A percentile compares a stretch with the other conserved stretches of the same genome.
Evolutionary conservation across 2,329 filamentous ascomycete species (phyloP).

Genomic region (Diaporthe sp.): DNA sequence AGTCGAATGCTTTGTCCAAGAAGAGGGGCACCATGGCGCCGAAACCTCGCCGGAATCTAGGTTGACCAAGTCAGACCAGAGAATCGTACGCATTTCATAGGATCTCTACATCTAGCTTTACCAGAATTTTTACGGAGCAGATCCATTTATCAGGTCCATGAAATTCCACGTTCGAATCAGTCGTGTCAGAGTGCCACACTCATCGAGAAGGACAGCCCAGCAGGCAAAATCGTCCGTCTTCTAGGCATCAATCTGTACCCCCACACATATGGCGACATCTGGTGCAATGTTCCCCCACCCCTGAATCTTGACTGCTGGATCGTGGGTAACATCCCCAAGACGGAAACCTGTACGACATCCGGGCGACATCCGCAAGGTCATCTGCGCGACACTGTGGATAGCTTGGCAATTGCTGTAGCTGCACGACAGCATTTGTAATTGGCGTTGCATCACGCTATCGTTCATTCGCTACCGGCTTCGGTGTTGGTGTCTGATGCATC

Average conservation of each 20-base stretch:
- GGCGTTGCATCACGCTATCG: slow-evolving; percentile 3
- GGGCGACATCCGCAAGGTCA: slow-evolving; percentile 23
- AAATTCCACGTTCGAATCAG: not conserved
- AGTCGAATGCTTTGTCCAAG: not conserved
- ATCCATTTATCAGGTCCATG: not conserved
- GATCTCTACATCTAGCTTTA: not conserved
- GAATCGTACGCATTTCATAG: not conserved
- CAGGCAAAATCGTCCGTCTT: not conserved
- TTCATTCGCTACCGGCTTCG: slow-evolving; percentile 8
- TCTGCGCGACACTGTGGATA: not conserved
- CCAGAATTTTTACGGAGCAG: not conserved
- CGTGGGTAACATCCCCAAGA: not conserved
- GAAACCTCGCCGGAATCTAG: not conserved
- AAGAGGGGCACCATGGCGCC: not conserved
- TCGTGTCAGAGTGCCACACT: not conserved
- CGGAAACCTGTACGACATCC: slow-evolving; percentile 34
- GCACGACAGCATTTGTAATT: not conserved
- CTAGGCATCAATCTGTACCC: not conserved
- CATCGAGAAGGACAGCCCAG: not conserved
- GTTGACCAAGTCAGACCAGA: not conserved
- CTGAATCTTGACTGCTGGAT: not conserved
- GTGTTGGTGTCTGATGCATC: slow-evolving; percentile 1
- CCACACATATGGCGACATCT: slow-evolving; percentile 14
- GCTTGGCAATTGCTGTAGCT: not conserved
- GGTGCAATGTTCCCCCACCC: not conserved